A percentile compares a stretch with the other conserved stretches of the same genome.
phyloP scores from a whole-genome alignment of 805 yeast genomes.

The Diddensiella transvaalensis region DNA sequence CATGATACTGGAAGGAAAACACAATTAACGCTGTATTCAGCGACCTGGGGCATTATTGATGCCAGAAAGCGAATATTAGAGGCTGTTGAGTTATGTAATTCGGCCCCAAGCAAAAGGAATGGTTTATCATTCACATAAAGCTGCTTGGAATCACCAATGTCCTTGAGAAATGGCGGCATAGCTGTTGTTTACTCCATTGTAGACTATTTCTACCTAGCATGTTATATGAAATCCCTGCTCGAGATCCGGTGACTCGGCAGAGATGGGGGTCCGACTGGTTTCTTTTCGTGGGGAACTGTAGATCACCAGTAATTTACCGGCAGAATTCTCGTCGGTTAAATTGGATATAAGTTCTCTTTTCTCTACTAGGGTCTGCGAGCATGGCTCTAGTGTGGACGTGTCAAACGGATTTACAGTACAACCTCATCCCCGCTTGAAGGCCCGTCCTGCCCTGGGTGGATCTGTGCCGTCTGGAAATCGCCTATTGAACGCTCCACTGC shows the following conservation, averaged over 20 bases:
- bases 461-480: too few relatives aligned
- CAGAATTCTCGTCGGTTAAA: background rate
- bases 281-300: background rate
- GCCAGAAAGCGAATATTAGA: conserved; percentile 11
- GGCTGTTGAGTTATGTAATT: conserved; percentile 20
- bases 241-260: too few relatives aligned
- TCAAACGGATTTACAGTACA: too few relatives aligned
- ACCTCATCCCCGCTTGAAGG: too few relatives aligned
- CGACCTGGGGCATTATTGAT: conserved; percentile 13
- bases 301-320: background rate
- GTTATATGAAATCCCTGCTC: too few relatives aligned
- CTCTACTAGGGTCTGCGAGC: too few relatives aligned
- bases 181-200: too few relatives aligned
- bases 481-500: too few relatives aligned
- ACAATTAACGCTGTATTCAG: conserved; percentile 14
- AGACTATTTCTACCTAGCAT: background rate
- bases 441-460: too few relatives aligned
- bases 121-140: conserved; percentile 15
- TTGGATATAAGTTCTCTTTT: background rate
- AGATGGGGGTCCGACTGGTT: background rate
- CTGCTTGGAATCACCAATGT: conserved; percentile 14
- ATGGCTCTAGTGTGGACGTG: too few relatives aligned
- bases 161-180: conserved; percentile 5
- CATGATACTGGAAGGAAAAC: conserved; percentile 19
- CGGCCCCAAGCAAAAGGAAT: conserved; percentile 19